Conservation (phyloP, 2,329 filamentous ascomycete species). For the Xylariales sp. region DNA sequence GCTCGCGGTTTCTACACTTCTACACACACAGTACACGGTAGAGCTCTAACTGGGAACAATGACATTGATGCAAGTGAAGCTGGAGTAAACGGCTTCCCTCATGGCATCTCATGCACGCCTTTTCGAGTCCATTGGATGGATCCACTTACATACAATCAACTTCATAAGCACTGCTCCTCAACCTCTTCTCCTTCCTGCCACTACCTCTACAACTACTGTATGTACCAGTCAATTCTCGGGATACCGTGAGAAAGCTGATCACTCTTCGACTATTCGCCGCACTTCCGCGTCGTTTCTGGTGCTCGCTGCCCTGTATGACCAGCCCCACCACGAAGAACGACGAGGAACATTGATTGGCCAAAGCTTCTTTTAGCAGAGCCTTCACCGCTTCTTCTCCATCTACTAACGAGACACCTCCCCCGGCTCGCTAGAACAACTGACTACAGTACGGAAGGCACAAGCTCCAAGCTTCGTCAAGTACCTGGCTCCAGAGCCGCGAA, state of each 20-base stretch:
- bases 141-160: neutral
- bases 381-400: conserved; percentile 12
- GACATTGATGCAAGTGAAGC: conserved; percentile 3
- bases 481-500: conserved; percentile 16
- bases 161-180: neutral
- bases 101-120: no score
- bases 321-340: no score
- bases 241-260: no score
- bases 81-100: neutral
- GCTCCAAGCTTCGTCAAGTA: conserved; percentile 11
- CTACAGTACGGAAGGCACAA: no score
- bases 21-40: no score
- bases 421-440: no score
- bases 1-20: neutral
- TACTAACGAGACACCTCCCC: neutral
- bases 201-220: neutral
- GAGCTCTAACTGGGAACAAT: no score
- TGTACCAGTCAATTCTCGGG: no score
- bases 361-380: conserved; percentile 5
- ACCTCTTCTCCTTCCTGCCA: no score
- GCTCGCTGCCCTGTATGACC: no score
- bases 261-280: no score
- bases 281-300: no score
- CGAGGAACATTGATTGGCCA: neutral
- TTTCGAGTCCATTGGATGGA: conserved; percentile 1